Percentiles rank a stretch among this genome's conserved stretches.
Conservation (phyloP, 108 stramenopile species). For the Cyclotella choctawhatcheeana region DNA sequence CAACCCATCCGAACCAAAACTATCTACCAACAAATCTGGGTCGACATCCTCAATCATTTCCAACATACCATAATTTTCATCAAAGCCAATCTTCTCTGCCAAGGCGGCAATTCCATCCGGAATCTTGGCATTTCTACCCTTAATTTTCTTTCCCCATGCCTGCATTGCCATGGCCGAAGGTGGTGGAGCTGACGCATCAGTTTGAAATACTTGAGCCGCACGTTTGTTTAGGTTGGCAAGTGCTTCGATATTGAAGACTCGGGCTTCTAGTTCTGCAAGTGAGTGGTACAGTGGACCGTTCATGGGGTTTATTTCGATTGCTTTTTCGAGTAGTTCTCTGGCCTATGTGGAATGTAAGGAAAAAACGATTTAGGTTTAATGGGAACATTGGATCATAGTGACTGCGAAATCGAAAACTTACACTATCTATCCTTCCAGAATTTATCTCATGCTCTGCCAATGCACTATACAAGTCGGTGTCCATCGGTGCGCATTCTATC, state of each 20-base stretch:
- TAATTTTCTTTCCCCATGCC: constrained; percentile 54
- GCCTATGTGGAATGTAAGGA: constrained; percentile 31
- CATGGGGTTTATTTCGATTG: constrained; percentile 78
- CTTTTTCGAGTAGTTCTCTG: constrained; percentile 73
- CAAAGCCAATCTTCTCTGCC: constrained; percentile 66
- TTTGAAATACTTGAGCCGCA: constrained; percentile 69
- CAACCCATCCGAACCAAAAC: constrained; percentile 22
- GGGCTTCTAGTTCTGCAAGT: constrained; percentile 86
- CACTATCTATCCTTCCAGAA: constrained; percentile 67
- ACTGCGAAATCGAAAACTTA: constrained; percentile 36
- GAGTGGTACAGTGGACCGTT: constrained; percentile 87
- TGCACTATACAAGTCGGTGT: constrained; percentile 65
- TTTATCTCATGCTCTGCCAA: constrained; percentile 67
- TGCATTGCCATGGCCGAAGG: constrained; percentile 44
- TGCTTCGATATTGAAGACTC: constrained; percentile 83
- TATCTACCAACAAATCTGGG: constrained; percentile 34
- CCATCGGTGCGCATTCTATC: constrained; percentile 76
- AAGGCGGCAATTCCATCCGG: constrained; percentile 57
- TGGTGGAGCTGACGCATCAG: constrained; percentile 61
- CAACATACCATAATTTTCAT: constrained; percentile 27
- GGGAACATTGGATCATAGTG: too few relatives aligned
- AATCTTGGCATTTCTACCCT: constrained; percentile 31
- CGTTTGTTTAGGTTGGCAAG: constrained; percentile 77
- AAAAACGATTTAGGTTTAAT: too few relatives aligned
- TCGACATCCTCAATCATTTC: constrained; percentile 41